A percentile compares a stretch with the other conserved stretches of the same genome.
These are phyloP conservation scores for Hirschfeldia incana DNA, from an alignment of 345 rosid genomes.

Conservation along the genomic window DNA sequence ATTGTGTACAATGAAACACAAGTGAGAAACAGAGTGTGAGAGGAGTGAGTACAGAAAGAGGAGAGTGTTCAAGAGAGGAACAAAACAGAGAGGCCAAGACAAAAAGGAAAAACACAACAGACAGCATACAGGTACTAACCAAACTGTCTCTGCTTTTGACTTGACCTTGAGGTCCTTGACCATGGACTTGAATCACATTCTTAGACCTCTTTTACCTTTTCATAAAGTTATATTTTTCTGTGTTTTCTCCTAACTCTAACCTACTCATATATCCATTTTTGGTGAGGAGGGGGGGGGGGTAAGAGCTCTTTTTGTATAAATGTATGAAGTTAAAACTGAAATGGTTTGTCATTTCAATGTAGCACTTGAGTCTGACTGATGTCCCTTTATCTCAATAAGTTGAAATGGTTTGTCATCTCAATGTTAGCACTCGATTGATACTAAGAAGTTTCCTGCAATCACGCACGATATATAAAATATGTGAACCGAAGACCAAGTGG, in stretches of 20 bases:
- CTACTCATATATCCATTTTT: not conserved
- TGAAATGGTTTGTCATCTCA: not conserved
- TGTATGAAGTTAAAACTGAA: too few species aligned
- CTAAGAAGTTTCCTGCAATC: not conserved
- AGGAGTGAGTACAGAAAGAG: too few species aligned
- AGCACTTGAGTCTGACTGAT: not conserved
- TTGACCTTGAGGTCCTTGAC: too few species aligned
- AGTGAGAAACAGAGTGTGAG: too few species aligned
- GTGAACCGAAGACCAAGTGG: not conserved
- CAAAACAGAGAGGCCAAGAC: too few species aligned
- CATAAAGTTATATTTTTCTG: conserved; percentile 16
- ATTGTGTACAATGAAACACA: too few species aligned
- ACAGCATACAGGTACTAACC: too few species aligned
- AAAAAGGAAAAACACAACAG: too few species aligned
- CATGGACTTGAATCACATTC: conserved; percentile 21
- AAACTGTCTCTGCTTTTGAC: too few species aligned
- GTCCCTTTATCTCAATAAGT: not conserved
- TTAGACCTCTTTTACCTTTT: conserved; percentile 22
- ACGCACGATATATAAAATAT: not conserved
- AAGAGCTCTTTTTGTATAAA: too few species aligned
- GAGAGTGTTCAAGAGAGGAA: too few species aligned
- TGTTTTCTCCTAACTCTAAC: conserved; percentile 8
- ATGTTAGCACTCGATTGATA: not conserved
- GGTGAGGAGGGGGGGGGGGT: not conserved
- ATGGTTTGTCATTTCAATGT: too few species aligned